Percentiles rank a stretch among this genome's conserved stretches.
These are phyloP conservation scores for Lyophyllum shimeji DNA, from an alignment of 768 basidiomycete species.

Conservation along the genomic window DNA sequence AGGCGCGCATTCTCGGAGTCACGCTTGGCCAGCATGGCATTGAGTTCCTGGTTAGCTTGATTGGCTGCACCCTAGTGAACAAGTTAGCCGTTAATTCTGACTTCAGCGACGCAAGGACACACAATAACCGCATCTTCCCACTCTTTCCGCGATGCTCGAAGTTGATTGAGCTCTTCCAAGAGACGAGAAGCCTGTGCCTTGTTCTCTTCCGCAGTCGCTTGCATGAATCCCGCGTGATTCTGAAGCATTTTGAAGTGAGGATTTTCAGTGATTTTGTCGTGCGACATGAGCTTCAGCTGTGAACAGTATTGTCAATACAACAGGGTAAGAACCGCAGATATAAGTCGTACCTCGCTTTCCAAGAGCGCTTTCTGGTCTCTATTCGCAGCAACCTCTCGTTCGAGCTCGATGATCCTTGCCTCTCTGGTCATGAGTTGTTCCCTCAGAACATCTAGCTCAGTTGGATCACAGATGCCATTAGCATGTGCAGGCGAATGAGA, in stretches of 20 bases:
- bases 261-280: conserved; percentile 46
- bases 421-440: conserved; percentile 45
- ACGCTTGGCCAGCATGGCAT: conserved; percentile 56
- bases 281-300: conserved; percentile 42
- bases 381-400: conserved; percentile 43
- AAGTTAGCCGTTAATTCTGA: conserved; percentile 2
- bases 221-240: conserved; percentile 50
- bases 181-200: conserved; percentile 37
- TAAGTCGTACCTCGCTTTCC: conserved; percentile 42
- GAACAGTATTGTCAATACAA: background rate
- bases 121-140: conserved; percentile 48
- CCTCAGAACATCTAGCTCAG: conserved; percentile 36
- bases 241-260: conserved; percentile 56
- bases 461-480: conserved; percentile 38
- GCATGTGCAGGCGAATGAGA: conserved; percentile 27
- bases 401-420: conserved; percentile 46
- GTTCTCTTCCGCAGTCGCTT: conserved; percentile 39
- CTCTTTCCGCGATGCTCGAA: conserved; percentile 40
- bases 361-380: conserved; percentile 44
- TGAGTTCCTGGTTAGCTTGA: conserved; percentile 63
- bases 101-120: conserved; percentile 22
- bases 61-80: conserved; percentile 34
- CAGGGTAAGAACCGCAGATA: background rate
- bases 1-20: conserved; percentile 68
- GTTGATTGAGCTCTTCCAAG: conserved; percentile 42